phyloP scores from a whole-genome alignment of 208 protist species.

The Crithidia fasciculata region DNA sequence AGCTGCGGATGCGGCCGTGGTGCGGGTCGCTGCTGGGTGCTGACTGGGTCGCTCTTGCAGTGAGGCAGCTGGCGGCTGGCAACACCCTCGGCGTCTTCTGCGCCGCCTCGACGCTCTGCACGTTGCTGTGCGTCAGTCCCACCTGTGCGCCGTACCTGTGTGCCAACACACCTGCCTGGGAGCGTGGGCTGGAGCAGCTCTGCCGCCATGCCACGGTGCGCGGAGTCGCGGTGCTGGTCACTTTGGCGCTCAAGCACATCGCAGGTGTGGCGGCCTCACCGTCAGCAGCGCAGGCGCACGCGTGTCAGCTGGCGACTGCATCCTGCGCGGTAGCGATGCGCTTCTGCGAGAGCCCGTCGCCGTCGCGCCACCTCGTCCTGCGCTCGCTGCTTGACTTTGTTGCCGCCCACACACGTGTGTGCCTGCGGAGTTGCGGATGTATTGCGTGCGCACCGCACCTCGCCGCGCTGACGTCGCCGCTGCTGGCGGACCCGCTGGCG shows the following conservation, averaged over 20 bases:
- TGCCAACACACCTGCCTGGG: background rate
- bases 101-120: slow-evolving; percentile 31
- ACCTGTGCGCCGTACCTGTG: slow-evolving; percentile 1
- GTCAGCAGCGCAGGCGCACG: slow-evolving; percentile 1
- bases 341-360: slow-evolving; percentile 13
- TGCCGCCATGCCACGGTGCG: slow-evolving; percentile 24
- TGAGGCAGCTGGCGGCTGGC: slow-evolving; percentile 14
- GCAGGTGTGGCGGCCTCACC: background rate
- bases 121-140: slow-evolving; percentile 13
- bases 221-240: slow-evolving; percentile 15
- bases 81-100: slow-evolving; percentile 29
- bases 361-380: slow-evolving; percentile 32
- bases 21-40: slow-evolving; percentile 15
- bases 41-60: slow-evolving; percentile 9
- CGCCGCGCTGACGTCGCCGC: background rate
- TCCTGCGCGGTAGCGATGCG: slow-evolving; percentile 12
- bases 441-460: slow-evolving; percentile 4
- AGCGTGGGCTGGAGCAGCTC: slow-evolving; percentile 18
- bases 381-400: slow-evolving; percentile 25
- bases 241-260: slow-evolving; percentile 19
- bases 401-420: slow-evolving; percentile 10
- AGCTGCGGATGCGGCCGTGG: slow-evolving; percentile 15
- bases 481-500: slow-evolving; percentile 10
- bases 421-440: background rate
- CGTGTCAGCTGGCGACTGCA: background rate